Evolutionary conservation across 2,329 filamentous ascomycete species (phyloP), one percentile per base, ranked within the genome.

Genomic region (Alternaria rosae): DNA sequence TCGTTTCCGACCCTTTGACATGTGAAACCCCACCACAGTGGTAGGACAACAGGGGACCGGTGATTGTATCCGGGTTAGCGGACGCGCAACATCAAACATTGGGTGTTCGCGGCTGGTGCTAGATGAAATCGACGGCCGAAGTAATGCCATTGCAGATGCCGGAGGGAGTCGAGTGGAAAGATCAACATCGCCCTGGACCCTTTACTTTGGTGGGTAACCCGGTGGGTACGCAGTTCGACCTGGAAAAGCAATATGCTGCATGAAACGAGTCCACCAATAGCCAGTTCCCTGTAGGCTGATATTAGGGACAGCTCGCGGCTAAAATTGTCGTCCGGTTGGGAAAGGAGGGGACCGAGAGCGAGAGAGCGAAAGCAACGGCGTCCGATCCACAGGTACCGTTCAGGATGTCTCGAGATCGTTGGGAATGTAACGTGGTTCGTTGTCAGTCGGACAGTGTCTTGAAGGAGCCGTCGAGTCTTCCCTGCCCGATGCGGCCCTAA

Each of bases 31-130:
- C 45, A 52, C 53, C 35, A 42, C 35, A 48, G 30, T 51, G 64
- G 58, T 62, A 15, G 35, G 35, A 38, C 44, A 64, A 57, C 57
- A 63, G 57, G 68, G 63, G 56, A 57, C 50, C 51, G 56, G 48
- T 61, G 64, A 66, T 63, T 50, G 56, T 48, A 53, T 43, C 62
- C 59, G 60, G 26, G 51, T 60, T 64, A 62, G 62, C 54, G 58
- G 64, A 52, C 57, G 57, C 61, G 47, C 66, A 57, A 66, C 57
- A 67, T 64, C 61, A 53, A 64, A 50, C 54, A 57, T 57, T 48
- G 64, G 35, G 45, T 43, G 48, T 54, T 35, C 20, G 59, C 53
- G 28, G 53, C 35, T 28, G 17, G 12, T 51, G 23, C 28, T 23
- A 54, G 57, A 65, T 59, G 58, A 65, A 35, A 51, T 68, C 62